These are phyloP conservation scores for Ogataea paradorogensis DNA, from an alignment of 805 yeast genomes.

Conservation along the genomic window DNA sequence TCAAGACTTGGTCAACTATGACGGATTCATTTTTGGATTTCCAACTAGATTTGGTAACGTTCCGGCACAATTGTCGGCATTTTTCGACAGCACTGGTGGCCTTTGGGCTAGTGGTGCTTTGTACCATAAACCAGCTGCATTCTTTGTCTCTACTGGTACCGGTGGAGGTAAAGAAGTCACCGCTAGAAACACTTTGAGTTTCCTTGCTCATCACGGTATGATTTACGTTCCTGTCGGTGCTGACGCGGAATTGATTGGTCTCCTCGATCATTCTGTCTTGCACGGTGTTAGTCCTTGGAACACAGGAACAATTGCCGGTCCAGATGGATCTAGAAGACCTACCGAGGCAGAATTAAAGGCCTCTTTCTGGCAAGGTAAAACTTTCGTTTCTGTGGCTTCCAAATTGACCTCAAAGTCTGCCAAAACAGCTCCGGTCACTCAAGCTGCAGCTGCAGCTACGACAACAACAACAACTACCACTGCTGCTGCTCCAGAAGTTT, in stretches of 20 bases:
- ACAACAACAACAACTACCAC: neutral
- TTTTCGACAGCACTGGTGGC: conserved; percentile 77
- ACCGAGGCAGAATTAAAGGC: conserved; percentile 58
- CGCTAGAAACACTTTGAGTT: conserved; percentile 59
- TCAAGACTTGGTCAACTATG: conserved; percentile 60
- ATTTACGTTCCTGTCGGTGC: conserved; percentile 78
- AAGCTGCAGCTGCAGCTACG: conserved; percentile 10
- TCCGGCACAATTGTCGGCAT: conserved; percentile 77
- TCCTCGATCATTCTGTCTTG: conserved; percentile 79
- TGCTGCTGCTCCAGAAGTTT: too few relatives aligned
- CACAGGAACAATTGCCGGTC: conserved; percentile 77
- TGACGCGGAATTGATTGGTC: conserved; percentile 55
- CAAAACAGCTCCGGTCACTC: neutral
- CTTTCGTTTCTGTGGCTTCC: conserved; percentile 49
- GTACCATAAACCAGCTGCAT: conserved; percentile 71
- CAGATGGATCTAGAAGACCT: conserved; percentile 74
- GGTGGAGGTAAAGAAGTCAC: conserved; percentile 88
- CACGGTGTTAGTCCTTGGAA: conserved; percentile 85
- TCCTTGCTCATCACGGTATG: conserved; percentile 77
- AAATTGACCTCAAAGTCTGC: conserved; percentile 16
- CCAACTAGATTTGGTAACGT: conserved; percentile 84
- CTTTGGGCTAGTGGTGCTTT: conserved; percentile 76
- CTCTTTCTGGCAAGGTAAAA: conserved; percentile 65
- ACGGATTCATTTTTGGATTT: conserved; percentile 81
- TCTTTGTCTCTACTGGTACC: conserved; percentile 73